Percentiles rank a stretch among this genome's conserved stretches.
phyloP scores from a whole-genome alignment of 169 alveolate species.

The Eimeria acervulina region DNA sequence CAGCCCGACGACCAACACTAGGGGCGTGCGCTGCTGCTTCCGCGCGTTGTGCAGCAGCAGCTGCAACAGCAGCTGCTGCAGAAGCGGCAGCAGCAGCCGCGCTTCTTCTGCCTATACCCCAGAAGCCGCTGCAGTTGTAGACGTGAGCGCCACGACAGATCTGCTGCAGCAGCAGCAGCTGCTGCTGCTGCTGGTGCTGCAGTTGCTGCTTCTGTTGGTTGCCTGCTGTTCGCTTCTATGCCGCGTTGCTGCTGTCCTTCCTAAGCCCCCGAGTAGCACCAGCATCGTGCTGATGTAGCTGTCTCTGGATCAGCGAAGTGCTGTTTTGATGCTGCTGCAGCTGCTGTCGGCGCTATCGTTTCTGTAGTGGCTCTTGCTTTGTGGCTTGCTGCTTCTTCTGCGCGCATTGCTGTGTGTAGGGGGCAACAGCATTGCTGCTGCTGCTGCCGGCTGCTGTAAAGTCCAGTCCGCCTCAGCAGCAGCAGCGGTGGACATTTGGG shows the following conservation, averaged over 20 bases:
- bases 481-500: conserved; percentile 34
- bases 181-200: neutral
- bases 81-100: conserved; percentile 30
- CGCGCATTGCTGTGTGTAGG: neutral
- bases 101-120: conserved; percentile 2
- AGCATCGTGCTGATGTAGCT: neutral
- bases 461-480: conserved; percentile 41
- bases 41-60: conserved; percentile 43
- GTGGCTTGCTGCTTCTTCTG: conserved; percentile 9
- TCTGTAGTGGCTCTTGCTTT: neutral
- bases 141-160: neutral
- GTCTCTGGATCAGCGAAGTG: neutral
- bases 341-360: neutral
- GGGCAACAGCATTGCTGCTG: conserved; percentile 38
- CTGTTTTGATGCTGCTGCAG: conserved; percentile 31
- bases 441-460: conserved; percentile 58
- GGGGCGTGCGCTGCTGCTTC: neutral
- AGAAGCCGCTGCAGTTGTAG: conserved; percentile 62
- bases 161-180: neutral
- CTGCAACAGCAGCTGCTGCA: conserved; percentile 53
- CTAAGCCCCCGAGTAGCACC: neutral
- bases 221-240: neutral
- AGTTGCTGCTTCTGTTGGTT: conserved; percentile 8
- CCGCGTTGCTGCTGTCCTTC: neutral
- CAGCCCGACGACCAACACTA: neutral